Conservation (phyloP, 306 rosid species). For the barrel medic (Medicago truncatula) region MtrunA17r5.0-ANR NC_053042.1:8631001-8631500, state of each 20-base stretch:
- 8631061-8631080: too few species aligned
- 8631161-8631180: neutral
- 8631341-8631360: constrained; percentile 65
- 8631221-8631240: constrained; percentile 34
- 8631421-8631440: constrained; percentile 13
- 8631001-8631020: too few species aligned
- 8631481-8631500: neutral
- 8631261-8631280: constrained; percentile 71
- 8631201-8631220: constrained; percentile 6
- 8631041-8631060: too few species aligned
- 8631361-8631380: constrained; percentile 62
- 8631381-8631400: constrained; percentile 56
- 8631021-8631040: too few species aligned
- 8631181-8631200: constrained; percentile 15
- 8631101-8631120: too few species aligned
- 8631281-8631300: constrained; percentile 63
- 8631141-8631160: too few species aligned
- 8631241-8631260: constrained; percentile 42
- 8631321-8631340: constrained; percentile 64
- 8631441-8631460: constrained; percentile 34
- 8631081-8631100: too few species aligned
- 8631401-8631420: constrained; percentile 17
- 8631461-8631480: neutral
- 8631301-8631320: constrained; percentile 67
- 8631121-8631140: too few species aligned